Base-by-base conservation (phyloP, 1,284 basidiomycete genomes). In the Ganoderma sinense region DNA sequence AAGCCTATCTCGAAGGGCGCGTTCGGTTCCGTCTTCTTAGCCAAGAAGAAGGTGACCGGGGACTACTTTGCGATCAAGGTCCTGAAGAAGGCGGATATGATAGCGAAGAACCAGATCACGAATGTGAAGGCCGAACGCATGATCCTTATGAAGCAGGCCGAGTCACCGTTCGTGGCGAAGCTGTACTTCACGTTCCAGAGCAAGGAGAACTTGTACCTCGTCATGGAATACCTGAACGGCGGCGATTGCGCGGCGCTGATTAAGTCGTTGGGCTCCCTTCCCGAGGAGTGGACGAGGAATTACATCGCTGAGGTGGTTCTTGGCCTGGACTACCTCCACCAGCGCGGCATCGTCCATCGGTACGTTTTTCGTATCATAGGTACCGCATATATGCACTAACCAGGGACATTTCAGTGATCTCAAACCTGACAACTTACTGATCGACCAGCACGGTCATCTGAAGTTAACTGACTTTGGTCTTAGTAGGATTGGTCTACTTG, bases 21-120 rank as follows among this genome's bases (percentile, higher is more conserved):
- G 1, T 99, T 98, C 78, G 98, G 98, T 16, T 97, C 97, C 18
- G 98, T 99, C 62, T 99, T 98, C 82, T 87, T 99, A 48, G 96
- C 98, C 41, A 98, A 97, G 85, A 99, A 99, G 87, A 97, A 96
- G 75, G 94, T 91, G 5, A 99, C 98, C 0, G 98, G 98, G 65
- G 98, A 99, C 82, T 98, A 99, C 83, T 99, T 94, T 83, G 98
- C 98, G 36, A 98, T 99, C 90, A 99, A 99, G 83, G 97, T 99
- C 41, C 84, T 99, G 76, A 99, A 98, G 84, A 99, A 99, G 86
- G 96, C 97, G 36, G 98, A 99, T 83, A 99, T 99, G 98, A 99
- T 99, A 79, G 96, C 98, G 61, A 99, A 99, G 89, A 99, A 99
- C 84, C 98, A 99, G 82, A 98, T 99, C 82, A 99, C 98, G 67